Conservation (phyloP, 2,329 filamentous ascomycete species). For the Corniculantispora saksenae region DNA sequence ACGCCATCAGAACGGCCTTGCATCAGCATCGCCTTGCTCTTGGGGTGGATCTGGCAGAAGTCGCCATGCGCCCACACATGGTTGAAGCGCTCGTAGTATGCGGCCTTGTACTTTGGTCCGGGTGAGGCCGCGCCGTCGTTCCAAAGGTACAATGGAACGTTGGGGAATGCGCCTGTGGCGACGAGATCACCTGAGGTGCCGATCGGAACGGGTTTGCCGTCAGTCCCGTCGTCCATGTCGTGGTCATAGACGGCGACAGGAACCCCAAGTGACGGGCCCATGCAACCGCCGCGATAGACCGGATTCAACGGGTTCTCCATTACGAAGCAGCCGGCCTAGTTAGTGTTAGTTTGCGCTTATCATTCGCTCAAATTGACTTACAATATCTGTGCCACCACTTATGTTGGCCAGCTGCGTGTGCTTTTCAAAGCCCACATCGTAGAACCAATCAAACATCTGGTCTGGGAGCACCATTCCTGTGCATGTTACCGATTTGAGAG, state of each 20-base stretch:
- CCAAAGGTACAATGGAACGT: slow-evolving; percentile 70
- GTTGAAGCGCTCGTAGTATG: slow-evolving; percentile 64
- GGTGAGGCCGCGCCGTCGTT: slow-evolving; percentile 51
- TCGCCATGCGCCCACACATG: slow-evolving; percentile 83
- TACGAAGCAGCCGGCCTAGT: slow-evolving; percentile 60
- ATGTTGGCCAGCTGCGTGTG: slow-evolving; percentile 71
- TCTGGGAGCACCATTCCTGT: slow-evolving; percentile 84
- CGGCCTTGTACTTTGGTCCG: slow-evolving; percentile 58
- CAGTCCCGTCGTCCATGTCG: slow-evolving; percentile 49
- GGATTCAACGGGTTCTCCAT: slow-evolving; percentile 69
- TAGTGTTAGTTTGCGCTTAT: no score
- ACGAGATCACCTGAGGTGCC: slow-evolving; percentile 77
- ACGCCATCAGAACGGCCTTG: slow-evolving; percentile 76
- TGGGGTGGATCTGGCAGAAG: slow-evolving; percentile 70
- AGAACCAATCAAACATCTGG: slow-evolving; percentile 76
- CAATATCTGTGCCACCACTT: slow-evolving; percentile 76
- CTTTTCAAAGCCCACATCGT: slow-evolving; percentile 69
- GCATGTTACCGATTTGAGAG: slow-evolving; percentile 62
- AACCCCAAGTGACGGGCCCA: slow-evolving; percentile 51
- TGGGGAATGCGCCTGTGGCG: slow-evolving; percentile 70
- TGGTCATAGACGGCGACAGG: slow-evolving; percentile 63
- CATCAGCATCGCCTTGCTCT: slow-evolving; percentile 65
- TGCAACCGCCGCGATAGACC: slow-evolving; percentile 58
- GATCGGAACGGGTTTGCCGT: slow-evolving; percentile 46
- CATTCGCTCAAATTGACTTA: slow-evolving; percentile 33